Conservation (phyloP, 1,284 basidiomycete species). For the Tilletia setariae region DNA sequence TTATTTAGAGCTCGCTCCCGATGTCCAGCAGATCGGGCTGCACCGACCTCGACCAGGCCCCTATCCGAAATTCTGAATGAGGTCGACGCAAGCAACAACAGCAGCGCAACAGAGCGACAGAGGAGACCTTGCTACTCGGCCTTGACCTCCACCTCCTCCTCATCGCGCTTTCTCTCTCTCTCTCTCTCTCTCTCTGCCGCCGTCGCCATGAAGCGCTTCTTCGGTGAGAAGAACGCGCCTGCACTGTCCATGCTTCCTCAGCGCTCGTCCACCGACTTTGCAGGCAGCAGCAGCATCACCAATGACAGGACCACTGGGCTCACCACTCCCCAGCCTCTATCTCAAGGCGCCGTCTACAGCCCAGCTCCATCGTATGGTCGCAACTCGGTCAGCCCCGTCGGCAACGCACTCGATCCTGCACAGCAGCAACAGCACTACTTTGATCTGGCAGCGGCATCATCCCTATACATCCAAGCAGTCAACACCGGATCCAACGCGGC, state of each 20-base stretch:
- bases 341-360: not conserved
- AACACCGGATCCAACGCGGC: not conserved
- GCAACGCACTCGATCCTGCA: not conserved
- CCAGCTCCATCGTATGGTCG: constrained; percentile 1
- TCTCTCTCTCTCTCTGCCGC: not conserved
- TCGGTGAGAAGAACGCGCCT: constrained; percentile 10
- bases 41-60: not conserved
- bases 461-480: not conserved
- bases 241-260: constrained; percentile 13
- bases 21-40: not conserved
- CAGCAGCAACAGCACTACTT: constrained; percentile 15
- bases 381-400: not conserved
- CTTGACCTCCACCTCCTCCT: not conserved
- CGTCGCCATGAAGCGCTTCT: constrained; percentile 12
- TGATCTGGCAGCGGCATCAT: constrained; percentile 7
- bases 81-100: not conserved
- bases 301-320: not conserved
- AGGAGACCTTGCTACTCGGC: not conserved
- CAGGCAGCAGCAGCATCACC: not conserved
- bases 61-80: not conserved
- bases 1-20: too few species aligned
- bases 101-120: too few species aligned
- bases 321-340: not conserved
- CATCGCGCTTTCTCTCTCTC: too few species aligned
- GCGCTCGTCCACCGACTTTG: not conserved